Evolutionary conservation across 208 protist genomes (phyloP).

Genomic region (Borovskyia barvae): DNA sequence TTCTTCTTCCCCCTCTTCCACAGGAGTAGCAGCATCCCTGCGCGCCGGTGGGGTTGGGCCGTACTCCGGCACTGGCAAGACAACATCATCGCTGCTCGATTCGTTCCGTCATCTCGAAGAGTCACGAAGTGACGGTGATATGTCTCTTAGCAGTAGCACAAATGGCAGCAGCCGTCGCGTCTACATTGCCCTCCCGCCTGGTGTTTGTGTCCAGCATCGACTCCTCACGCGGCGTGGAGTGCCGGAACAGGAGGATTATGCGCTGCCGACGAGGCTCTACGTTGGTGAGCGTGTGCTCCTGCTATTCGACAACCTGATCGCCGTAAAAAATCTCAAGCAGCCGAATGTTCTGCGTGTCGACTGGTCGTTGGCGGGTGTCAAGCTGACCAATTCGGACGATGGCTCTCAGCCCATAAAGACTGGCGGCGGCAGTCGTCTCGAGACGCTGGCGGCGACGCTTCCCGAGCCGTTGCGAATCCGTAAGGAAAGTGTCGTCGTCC

Average conservation of each 20-base stretch:
- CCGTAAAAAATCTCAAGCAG: conserved; percentile 13
- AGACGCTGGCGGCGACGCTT: conserved; percentile 10
- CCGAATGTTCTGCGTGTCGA: conserved; percentile 12
- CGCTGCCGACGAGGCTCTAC: conserved; percentile 45
- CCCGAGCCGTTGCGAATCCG: conserved; percentile 21
- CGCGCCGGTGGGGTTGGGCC: neutral
- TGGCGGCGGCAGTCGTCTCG: neutral
- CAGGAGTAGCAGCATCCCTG: too few relatives aligned
- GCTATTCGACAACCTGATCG: conserved; percentile 47
- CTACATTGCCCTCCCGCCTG: conserved; percentile 49
- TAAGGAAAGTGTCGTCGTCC: conserved; percentile 7
- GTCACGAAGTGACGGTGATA: neutral
- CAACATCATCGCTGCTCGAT: conserved; percentile 17
- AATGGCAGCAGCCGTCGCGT: neutral
- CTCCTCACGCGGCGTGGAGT: conserved; percentile 69
- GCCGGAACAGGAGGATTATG: conserved; percentile 41
- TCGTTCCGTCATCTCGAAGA: conserved; percentile 9
- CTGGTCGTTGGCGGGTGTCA: conserved; percentile 7
- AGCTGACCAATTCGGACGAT: neutral
- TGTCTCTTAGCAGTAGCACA: conserved; percentile 3
- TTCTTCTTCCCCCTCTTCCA: neutral
- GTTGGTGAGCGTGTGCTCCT: conserved; percentile 68
- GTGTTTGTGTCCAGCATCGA: conserved; percentile 47
- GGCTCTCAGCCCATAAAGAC: neutral
- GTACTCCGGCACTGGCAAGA: conserved; percentile 4